phyloP scores from a whole-genome alignment of 371 early-diverging fungal genomes.

The Saksenaea vasiformis region DNA sequence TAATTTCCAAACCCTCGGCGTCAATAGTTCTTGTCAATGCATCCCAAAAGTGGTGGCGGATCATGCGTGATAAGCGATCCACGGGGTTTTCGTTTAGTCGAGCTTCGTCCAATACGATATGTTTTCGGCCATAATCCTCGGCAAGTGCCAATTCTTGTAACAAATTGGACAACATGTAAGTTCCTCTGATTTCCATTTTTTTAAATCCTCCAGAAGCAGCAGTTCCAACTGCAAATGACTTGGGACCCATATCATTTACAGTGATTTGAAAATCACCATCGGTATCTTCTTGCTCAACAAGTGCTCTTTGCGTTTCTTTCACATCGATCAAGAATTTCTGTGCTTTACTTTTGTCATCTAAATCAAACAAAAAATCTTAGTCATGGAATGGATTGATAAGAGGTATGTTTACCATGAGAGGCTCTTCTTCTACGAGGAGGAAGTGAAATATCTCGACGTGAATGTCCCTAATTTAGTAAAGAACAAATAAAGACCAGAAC shows the following conservation, averaged over 20 bases:
- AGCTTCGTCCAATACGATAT: constrained; percentile 80
- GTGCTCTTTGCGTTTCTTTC: constrained; percentile 67
- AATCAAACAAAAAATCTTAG: not conserved
- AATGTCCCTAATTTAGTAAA: constrained; percentile 1
- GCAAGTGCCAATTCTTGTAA: constrained; percentile 92
- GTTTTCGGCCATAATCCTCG: constrained; percentile 75
- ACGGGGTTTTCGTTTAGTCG: constrained; percentile 91
- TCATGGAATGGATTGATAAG: not conserved
- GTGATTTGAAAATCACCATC: constrained; percentile 92
- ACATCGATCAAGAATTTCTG: constrained; percentile 82
- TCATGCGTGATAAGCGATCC: constrained; percentile 84
- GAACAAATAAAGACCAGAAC: not conserved
- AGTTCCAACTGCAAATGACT: constrained; percentile 80
- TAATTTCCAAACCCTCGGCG: constrained; percentile 82
- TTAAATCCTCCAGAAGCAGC: constrained; percentile 80
- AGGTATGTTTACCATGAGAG: constrained; percentile 47
- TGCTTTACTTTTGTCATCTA: constrained; percentile 70
- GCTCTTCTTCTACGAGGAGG: constrained; percentile 35
- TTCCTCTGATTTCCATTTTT: constrained; percentile 88
- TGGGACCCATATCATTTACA: constrained; percentile 87
- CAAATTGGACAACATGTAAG: constrained; percentile 89
- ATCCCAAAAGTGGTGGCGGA: constrained; percentile 90
- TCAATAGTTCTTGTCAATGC: constrained; percentile 90
- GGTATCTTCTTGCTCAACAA: constrained; percentile 90
- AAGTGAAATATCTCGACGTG: not conserved